Conservation (phyloP, 2,329 filamentous ascomycete genomes). For the Fusarium cyanostomum region DNA sequence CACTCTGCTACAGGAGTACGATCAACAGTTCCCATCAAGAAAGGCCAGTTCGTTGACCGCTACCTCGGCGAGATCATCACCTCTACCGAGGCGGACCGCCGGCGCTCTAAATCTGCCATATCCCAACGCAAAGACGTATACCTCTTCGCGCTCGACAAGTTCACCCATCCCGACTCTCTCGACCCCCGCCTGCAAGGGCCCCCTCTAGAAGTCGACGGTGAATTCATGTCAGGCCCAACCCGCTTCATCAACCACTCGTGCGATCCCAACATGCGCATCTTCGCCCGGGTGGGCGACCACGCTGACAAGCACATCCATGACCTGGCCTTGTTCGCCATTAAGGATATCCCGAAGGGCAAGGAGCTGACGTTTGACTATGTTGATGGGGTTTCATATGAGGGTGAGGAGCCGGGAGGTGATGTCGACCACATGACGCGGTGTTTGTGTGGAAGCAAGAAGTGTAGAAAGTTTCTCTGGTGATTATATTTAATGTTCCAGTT, state of each 20-base stretch:
- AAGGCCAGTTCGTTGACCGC: conserved; percentile 81
- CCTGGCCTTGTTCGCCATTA: conserved; percentile 77
- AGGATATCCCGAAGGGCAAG: conserved; percentile 69
- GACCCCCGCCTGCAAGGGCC: conserved; percentile 65
- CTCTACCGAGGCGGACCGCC: conserved; percentile 68
- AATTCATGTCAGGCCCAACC: conserved; percentile 80
- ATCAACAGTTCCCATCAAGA: conserved; percentile 69
- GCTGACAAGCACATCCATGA: conserved; percentile 79
- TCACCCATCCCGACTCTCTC: conserved; percentile 65
- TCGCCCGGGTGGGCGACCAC: conserved; percentile 80
- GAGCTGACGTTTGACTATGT: conserved; percentile 86
- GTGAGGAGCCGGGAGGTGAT: conserved; percentile 53
- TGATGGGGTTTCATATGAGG: conserved; percentile 66
- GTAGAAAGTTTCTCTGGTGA: conserved; percentile 75
- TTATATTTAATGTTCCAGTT: neutral
- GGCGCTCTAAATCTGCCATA: conserved; percentile 65
- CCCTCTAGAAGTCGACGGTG: conserved; percentile 72
- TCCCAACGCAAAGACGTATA: conserved; percentile 78
- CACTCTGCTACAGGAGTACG: conserved; percentile 62
- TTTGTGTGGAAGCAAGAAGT: conserved; percentile 71
- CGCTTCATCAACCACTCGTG: conserved; percentile 88
- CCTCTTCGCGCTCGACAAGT: conserved; percentile 85
- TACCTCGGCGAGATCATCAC: conserved; percentile 80
- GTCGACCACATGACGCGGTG: conserved; percentile 65
- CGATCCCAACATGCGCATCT: conserved; percentile 80